Base-by-base conservation (phyloP, 495 filamentous ascomycete species). In the Hypoxylon trugodes region DNA sequence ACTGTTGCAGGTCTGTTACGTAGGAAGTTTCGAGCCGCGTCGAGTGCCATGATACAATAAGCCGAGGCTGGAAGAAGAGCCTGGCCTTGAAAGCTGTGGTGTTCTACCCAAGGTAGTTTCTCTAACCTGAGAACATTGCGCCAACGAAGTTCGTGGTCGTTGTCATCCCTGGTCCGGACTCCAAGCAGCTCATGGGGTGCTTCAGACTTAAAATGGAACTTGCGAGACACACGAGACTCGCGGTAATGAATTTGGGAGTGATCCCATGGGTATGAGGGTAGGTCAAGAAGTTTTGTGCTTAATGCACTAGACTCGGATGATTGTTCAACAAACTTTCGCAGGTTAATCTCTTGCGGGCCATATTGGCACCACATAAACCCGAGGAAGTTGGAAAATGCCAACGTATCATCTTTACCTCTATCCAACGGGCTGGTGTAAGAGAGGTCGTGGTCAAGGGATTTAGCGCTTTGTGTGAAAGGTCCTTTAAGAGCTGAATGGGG, bases 401-500 rank as follows among this genome's bases (percentile, higher is more conserved):
- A 47, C 2, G 58, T 38, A 30, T 70, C 77, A 22, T 77, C 65
- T 2, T 70, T 69, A 0, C 65, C 68, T 12, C 81, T 76, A 22
- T 52, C 63, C 12, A 84, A 46, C 0, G 69, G 64, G 2, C 73
- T 71, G 0, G 60, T 41, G 45, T 85, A 84, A 8, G 74, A 73
- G 13, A 79, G 4, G 1, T 32, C 19, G 0, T 67, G 56, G 2
- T 60, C 65, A 0, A 73, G 22, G 19, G 68, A 69, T 53, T 77
- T 65, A 4, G 81, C 73, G 0, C 68, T 83, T 51, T 82, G 69
- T 4, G 64, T 61, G 1, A 73, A 73, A 6, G 85, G 82, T 0
- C 79, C 77, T 45, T 76, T 81, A 2, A 88, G 72, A 10, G 80
- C 75, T 3, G 82, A 76, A 51, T 87, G 85, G 0, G 86, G 86